These are phyloP conservation scores for Baudoinia panamericana DNA, from an alignment of 495 filamentous ascomycete species.

Conservation along the genomic window DNA sequence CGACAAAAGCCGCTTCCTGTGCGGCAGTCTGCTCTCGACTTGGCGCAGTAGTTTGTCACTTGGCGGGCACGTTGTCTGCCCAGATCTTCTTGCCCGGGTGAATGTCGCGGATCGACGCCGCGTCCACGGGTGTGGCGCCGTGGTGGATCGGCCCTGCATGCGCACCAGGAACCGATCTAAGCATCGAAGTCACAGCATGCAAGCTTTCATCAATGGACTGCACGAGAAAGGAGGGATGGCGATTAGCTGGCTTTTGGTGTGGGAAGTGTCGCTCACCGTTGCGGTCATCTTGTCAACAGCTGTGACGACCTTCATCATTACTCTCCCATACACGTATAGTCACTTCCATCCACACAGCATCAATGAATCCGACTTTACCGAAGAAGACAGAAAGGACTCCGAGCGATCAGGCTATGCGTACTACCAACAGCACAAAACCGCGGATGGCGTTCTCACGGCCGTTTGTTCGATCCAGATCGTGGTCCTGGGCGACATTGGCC, in stretches of 20 bases:
- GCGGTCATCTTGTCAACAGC: slow-evolving; percentile 39
- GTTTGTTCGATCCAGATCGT: slow-evolving; percentile 58
- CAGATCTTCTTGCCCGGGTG: no score
- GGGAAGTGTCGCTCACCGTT: slow-evolving; percentile 18
- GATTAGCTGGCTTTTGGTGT: slow-evolving; percentile 7
- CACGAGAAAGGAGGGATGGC: neutral
- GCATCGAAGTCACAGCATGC: no score
- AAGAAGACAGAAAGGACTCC: slow-evolving; percentile 8
- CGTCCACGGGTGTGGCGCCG: no score
- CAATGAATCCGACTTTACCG: slow-evolving; percentile 10
- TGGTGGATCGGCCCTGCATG: no score
- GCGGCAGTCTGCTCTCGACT: no score
- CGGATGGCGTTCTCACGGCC: slow-evolving; percentile 21
- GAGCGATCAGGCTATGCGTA: slow-evolving; percentile 16
- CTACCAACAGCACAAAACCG: slow-evolving; percentile 16
- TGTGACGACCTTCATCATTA: slow-evolving; percentile 37
- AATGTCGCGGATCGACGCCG: no score
- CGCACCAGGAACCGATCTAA: no score
- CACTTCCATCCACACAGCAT: slow-evolving; percentile 28
- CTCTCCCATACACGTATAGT: slow-evolving; percentile 33
- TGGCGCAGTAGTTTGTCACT: no score
- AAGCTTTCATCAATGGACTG: neutral
- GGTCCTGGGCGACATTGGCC: slow-evolving; percentile 95
- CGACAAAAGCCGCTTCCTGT: no score
- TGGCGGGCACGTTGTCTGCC: no score